A percentile compares a stretch with the other conserved stretches of the same genome.
Evolutionary conservation across 345 rosid species (phyloP).

Genomic region (Eucalyptus erythrocorys): DNA sequence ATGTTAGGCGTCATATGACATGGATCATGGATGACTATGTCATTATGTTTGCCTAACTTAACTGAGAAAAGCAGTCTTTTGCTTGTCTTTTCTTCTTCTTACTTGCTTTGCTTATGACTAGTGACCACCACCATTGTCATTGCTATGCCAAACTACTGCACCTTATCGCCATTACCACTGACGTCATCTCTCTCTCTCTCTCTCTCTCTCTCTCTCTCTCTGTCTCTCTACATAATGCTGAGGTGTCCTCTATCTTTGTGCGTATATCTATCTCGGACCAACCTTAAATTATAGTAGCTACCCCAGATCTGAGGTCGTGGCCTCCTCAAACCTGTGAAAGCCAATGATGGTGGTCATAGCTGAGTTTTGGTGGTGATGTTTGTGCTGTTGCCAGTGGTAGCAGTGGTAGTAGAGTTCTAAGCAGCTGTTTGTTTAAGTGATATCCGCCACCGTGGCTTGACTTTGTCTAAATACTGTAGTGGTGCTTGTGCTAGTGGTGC

Average conservation of each 20-base stretch:
- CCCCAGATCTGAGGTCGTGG: neutral
- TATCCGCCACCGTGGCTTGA: neutral
- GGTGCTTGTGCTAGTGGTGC: neutral
- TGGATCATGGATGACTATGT: neutral
- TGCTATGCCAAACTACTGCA: neutral
- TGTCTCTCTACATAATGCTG: neutral
- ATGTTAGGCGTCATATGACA: neutral
- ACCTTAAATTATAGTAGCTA: neutral
- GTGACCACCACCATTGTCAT: neutral
- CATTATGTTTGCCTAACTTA: neutral
- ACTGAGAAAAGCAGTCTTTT: neutral
- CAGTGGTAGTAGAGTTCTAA: neutral
- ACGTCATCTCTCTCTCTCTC: neutral
- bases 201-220: neutral
- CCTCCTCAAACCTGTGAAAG: neutral
- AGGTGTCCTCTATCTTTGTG: neutral
- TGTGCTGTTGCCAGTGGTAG: neutral
- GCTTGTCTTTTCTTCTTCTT: neutral
- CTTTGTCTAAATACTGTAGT: neutral
- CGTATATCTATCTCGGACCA: neutral
- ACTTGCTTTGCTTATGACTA: neutral
- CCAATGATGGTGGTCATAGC: neutral
- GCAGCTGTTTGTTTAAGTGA: neutral
- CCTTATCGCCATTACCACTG: neutral
- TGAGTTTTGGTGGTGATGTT: neutral